Conservation (phyloP, 192 early-diverging fungal genomes). For the Jimgerdemannia flammicorona region DNA sequence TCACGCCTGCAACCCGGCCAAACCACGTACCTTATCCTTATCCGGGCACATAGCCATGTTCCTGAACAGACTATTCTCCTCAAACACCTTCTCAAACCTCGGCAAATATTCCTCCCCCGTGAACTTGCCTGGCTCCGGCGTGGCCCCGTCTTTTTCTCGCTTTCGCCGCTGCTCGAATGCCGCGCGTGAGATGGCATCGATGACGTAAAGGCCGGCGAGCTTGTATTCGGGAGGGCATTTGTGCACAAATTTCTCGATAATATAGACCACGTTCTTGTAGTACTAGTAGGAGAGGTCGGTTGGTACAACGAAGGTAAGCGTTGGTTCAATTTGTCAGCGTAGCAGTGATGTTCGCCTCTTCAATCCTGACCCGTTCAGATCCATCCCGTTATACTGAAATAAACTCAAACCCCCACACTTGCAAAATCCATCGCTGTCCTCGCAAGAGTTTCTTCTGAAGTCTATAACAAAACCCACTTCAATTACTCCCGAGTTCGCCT, state of each 20-base stretch:
- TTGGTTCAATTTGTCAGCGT: too few species aligned
- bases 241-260: conserved; percentile 48
- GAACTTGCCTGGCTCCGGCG: conserved; percentile 2
- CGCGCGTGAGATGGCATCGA: conserved; percentile 52
- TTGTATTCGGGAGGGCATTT: conserved; percentile 50
- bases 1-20: not conserved
- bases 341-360: too few species aligned
- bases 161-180: conserved; percentile 32
- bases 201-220: conserved; percentile 56
- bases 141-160: conserved; percentile 23
- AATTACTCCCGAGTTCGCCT: not conserved
- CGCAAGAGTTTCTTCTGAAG: not conserved
- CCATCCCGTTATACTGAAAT: too few species aligned
- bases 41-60: conserved; percentile 13
- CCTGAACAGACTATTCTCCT: conserved; percentile 11
- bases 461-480: too few species aligned
- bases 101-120: conserved; percentile 20
- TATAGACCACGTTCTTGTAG: conserved; percentile 47
- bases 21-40: conserved; percentile 32
- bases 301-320: too few species aligned
- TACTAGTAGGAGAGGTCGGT: conserved; percentile 25
- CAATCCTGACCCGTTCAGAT: too few species aligned
- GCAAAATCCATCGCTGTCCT: not conserved
- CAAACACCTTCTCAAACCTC: conserved; percentile 26
- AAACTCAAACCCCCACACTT: not conserved